Evolutionary conservation across 352 stramenopile species (phyloP).

Genomic region (Pythium chondricola): DNA sequence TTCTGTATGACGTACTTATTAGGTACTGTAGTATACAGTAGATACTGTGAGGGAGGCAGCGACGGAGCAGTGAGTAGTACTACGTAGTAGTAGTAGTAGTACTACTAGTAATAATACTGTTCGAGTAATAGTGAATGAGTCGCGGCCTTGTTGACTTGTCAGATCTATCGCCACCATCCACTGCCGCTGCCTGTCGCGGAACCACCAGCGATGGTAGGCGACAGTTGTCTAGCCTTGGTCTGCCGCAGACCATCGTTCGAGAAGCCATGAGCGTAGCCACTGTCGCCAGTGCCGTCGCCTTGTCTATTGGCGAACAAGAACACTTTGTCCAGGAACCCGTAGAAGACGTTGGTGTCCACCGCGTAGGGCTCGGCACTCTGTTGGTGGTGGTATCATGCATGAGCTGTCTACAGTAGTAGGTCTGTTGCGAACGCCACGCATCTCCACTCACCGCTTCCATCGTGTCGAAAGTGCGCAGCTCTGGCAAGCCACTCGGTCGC

Average conservation of each 20-base stretch:
- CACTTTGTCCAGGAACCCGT: slow-evolving; percentile 59
- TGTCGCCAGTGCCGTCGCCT: not conserved
- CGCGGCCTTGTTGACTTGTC: no score
- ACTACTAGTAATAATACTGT: no score
- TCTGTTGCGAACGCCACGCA: not conserved
- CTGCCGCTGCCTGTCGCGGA: slow-evolving; percentile 1
- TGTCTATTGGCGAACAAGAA: slow-evolving; percentile 45
- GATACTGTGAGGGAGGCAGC: not conserved
- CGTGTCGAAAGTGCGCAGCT: slow-evolving; percentile 43
- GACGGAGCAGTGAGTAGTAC: not conserved
- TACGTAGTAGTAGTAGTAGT: not conserved
- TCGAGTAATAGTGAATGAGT: no score
- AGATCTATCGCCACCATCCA: slow-evolving; percentile 11
- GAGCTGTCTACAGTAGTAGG: no score
- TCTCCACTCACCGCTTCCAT: slow-evolving; percentile 57
- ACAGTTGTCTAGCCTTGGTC: slow-evolving; percentile 31
- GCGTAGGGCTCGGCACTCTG: slow-evolving; percentile 52
- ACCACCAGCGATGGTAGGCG: slow-evolving; percentile 8
- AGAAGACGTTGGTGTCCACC: slow-evolving; percentile 46
- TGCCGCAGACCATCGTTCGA: slow-evolving; percentile 38
- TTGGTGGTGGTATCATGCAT: no score
- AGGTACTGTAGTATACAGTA: no score
- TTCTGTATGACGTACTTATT: no score
- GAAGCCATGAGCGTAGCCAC: slow-evolving; percentile 14
- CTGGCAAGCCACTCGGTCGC: slow-evolving; percentile 21